Base-by-base conservation (phyloP, 2,329 filamentous ascomycete genomes). In the Kalaharituber pfeilii region DNA sequence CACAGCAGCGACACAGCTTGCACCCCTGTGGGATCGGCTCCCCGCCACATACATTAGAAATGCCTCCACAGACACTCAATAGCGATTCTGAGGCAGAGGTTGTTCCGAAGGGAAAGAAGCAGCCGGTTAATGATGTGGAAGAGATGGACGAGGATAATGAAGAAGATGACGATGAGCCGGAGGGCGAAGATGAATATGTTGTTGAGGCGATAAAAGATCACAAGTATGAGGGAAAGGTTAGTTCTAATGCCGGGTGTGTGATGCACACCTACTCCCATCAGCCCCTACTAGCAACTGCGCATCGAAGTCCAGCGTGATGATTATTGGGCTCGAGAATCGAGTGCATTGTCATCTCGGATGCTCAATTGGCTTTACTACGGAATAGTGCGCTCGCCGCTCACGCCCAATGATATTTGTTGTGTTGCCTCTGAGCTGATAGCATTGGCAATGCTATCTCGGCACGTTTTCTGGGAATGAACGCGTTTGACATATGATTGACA, bases 161-260 rank as follows among this genome's bases (percentile, higher is more conserved):
- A 11, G 71, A 73, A 28, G 77, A 72, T 2, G 73, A 72, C 30
- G 69, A 71, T 65, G 72, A 69, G 45, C 69, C 65, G 1, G 52
- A 63, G 5, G 62, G 65, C 2, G 60, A 62, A 36, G 60, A 69
- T 55, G 66, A 66, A 64, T 88, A 76, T 62, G 75, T 85, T 13
- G 84, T 91, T 3, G 83, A 89, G 65, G 76, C 78, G 62, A 87
- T 91, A 61, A 65, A 80, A 47, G 73, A 70, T 28, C 85, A 89
- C 67, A 73, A 75, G 53, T 72, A 82, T 45, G 72, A 76, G 33
- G 71, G 75, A 33, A 70, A 75, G 51, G 78, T 79, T 66, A 56
- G 72, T 64, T 13, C 33, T 20, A 52, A 25, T 18, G 18, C 28
- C 33, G 13, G 20, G 28, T 15, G 24, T 18, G n/a, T n/a, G n/a